Evolutionary conservation across 108 stramenopile genomes (phyloP), one percentile per base, ranked within the genome.

Genomic region (Fistulifera pelliculosa): DNA sequence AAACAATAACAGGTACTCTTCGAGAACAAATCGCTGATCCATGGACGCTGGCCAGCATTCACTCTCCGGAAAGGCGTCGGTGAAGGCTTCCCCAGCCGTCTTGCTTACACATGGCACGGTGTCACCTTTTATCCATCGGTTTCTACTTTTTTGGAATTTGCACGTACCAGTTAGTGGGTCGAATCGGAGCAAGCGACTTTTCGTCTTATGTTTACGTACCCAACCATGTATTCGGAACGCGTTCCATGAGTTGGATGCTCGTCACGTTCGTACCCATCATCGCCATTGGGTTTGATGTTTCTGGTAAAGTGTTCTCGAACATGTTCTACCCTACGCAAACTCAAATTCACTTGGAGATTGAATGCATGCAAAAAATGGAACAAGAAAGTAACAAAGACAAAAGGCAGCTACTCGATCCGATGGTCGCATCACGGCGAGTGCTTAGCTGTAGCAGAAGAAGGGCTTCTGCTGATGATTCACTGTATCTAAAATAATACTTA

Each of bases 241-340:
- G 85, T 16, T 70, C 79, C 16, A 62, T 81, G 13, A 81, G 72
- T 41, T 91, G 83, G 78, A 59, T 85, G 49, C 41, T 80, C 14
- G 71, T 82, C 13, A 39, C 80, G 19, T 63, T 91, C 55, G 57
- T 73, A 26, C 85, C 89, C 5, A 58, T 75, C 7, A 68, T 60
- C 49, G 85, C 66, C 16, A 73, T 77, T 12, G 65, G 70, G 5
- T 75, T 84, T 44, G 89, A 91, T 71, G 76, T 91, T 21, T 60
- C 70, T n/a, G 76, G 75, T 12, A 86, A 91, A 54, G 80, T 87
- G 7, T 82, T 76, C 49, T 64, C 78, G 38, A 91, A 91, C 64
- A 76, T 85, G 69, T 85, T 73, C 57, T 91, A 62, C 56, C 89
- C 89, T 12, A 87, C 85, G 10, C 89, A 91, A 58, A 87, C 80